Percentiles rank a stretch among this genome's conserved stretches.
Evolutionary conservation across 2,329 filamentous ascomycete genomes (phyloP).

Genomic region (Exophiala dermatitidis): DNA sequence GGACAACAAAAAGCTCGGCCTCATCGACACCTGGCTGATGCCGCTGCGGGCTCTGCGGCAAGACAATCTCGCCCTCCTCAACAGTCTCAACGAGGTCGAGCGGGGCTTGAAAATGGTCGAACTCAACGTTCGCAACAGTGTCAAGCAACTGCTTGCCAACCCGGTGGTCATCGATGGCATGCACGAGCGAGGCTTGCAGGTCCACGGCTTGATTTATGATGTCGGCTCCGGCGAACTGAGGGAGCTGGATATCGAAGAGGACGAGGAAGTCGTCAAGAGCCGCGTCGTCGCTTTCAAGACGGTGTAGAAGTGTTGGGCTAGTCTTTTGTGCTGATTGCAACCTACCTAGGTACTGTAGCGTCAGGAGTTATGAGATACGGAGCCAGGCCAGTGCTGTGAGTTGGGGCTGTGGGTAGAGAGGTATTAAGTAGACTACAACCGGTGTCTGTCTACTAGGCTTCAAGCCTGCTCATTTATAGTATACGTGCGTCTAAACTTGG

Average conservation of each 20-base stretch:
- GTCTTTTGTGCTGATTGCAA: too few species aligned
- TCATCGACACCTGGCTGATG: conserved; percentile 56
- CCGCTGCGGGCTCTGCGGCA: conserved; percentile 50
- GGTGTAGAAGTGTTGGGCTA: neutral
- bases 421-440: too few species aligned
- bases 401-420: too few species aligned
- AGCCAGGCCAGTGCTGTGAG: too few species aligned
- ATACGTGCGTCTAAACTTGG: too few species aligned
- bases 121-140: conserved; percentile 65
- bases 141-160: conserved; percentile 63
- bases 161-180: conserved; percentile 63
- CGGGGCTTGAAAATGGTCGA: conserved; percentile 60
- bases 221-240: conserved; percentile 50
- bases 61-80: conserved; percentile 46
- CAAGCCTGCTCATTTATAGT: too few species aligned
- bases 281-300: conserved; percentile 37
- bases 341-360: too few species aligned
- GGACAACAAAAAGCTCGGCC: conserved; percentile 51
- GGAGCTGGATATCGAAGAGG: conserved; percentile 44
- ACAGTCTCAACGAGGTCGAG: conserved; percentile 41
- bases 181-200: conserved; percentile 59
- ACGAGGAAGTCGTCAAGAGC: conserved; percentile 34
- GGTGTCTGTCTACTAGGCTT: too few species aligned
- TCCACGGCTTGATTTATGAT: conserved; percentile 75
- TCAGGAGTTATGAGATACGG: too few species aligned